Evolutionary conservation across 2,329 filamentous ascomycete genomes (phyloP), one percentile per base, ranked within the genome.

Genomic region (Sclerotinia subarctica): DNA sequence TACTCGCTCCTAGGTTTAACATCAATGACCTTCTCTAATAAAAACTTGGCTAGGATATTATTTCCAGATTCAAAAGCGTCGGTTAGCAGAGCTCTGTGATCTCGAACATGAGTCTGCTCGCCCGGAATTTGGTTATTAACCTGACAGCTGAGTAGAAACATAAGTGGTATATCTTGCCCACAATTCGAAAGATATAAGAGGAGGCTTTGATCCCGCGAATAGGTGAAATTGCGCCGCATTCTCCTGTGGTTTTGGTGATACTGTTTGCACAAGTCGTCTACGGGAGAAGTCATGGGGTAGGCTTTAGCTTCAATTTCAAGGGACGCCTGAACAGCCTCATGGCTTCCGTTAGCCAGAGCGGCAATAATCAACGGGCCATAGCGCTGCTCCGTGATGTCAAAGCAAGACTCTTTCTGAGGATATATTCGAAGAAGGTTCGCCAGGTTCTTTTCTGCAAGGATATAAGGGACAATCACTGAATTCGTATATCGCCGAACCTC

Each of bases 341-440:
- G 21, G 59, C 76, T 75, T 0, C 73, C 72, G 7, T 72, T 75
- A 59, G 76, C 77, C 35, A 79, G 52, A 3, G 80, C 78, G 1
- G 79, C 79, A 47, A 80, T 77, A 1, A 81, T 24, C 35, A 79
- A 76, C 38, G 73, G 73, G 0, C 73, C 71, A 68, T 80, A 81
- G 10, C 75, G 74, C 58, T 78, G 76, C 32, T 60, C 13, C 56
- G 75, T 71, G 26, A 75, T 19, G 0, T 76, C 69, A 58, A 78
- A 66, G 46, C 69, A 74, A 0, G 64, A 69, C 4, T 69, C 47
- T 0, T 49, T 70, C 32, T 72, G 66, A 17, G 75, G 69, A 58
- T 70, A 66, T 15, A 74, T 73, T 68, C 70, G 72, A 70, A 81
- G 77, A 35, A 74, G 70, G 21, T 72, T 59, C 1, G 70, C 64